Percentiles rank a stretch among this genome's conserved stretches.
phyloP scores from a whole-genome alignment of 1,284 basidiomycete species.

The Phellopilus nigrolimitatus region DNA sequence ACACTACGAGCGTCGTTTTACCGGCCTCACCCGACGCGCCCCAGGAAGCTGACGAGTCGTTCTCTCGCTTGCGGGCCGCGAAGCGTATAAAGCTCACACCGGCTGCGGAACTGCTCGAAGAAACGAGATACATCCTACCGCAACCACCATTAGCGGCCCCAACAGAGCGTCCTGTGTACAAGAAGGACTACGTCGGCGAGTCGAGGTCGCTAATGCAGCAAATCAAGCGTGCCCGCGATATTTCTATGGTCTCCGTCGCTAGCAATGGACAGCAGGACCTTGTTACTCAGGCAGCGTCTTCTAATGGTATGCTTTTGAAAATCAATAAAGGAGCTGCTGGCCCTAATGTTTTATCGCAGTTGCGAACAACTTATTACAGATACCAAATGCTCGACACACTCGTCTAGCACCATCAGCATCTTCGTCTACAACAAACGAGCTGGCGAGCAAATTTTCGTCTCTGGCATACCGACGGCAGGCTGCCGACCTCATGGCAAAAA shows the following conservation, averaged over 20 bases:
- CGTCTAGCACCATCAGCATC: conserved; percentile 22
- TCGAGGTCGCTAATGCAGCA: conserved; percentile 69
- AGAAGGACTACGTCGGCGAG: conserved; percentile 66
- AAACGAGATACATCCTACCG: conserved; percentile 16
- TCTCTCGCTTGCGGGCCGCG: conserved; percentile 57
- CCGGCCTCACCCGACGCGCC: conserved; percentile 32
- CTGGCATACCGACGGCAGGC: conserved; percentile 70
- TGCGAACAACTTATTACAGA: not conserved
- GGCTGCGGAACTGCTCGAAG: conserved; percentile 46
- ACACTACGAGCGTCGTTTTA: conserved; percentile 39
- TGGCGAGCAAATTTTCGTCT: conserved; percentile 50
- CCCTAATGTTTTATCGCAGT: not conserved
- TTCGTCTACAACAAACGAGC: conserved; percentile 15
- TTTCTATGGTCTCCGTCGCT: conserved; percentile 60
- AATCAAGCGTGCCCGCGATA: conserved; percentile 68
- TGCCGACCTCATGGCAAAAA: conserved; percentile 77
- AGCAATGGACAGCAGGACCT: no score
- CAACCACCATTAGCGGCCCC: conserved; percentile 29
- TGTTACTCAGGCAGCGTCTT: conserved; percentile 11
- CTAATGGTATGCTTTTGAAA: not conserved
- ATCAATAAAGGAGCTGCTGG: no score
- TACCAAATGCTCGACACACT: not conserved
- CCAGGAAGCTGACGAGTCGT: conserved; percentile 27
- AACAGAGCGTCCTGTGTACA: conserved; percentile 40
- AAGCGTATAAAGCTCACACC: conserved; percentile 74